Percentiles rank a stretch among this genome's conserved stretches.
Conservation (phyloP, 2,329 filamentous ascomycete genomes). For the Fusarium oxysporum region DNA sequence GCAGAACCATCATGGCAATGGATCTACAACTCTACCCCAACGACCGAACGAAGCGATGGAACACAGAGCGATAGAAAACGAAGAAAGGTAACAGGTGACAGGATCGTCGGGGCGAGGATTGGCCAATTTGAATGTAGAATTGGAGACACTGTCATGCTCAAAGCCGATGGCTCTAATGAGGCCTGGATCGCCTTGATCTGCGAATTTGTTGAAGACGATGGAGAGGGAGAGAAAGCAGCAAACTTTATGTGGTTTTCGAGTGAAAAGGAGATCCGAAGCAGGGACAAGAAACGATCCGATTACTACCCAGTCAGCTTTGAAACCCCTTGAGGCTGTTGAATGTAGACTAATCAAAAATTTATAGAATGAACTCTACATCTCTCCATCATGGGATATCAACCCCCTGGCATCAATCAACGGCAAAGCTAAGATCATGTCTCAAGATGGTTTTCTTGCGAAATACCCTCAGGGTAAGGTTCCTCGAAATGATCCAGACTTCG, state of each 20-base stretch:
- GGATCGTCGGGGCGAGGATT: constrained; percentile 85
- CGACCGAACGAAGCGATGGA: constrained; percentile 46
- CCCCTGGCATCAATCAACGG: constrained; percentile 90
- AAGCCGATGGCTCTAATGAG: constrained; percentile 86
- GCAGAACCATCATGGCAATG: constrained; percentile 83
- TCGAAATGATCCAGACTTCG: constrained; percentile 77
- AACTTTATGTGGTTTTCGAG: constrained; percentile 97
- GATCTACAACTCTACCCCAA: constrained; percentile 67
- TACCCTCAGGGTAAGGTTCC: constrained; percentile 83
- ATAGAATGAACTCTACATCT: constrained; percentile 92
- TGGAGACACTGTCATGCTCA: constrained; percentile 87
- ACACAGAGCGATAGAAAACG: constrained; percentile 50
- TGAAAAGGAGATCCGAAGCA: constrained; percentile 87
- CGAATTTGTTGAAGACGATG: constrained; percentile 80
- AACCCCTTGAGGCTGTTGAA: not conserved
- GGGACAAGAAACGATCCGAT: constrained; percentile 84
- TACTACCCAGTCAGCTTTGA: constrained; percentile 69
- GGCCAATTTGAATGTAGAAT: constrained; percentile 82
- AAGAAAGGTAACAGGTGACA: constrained; percentile 52
- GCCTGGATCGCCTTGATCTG: constrained; percentile 93
- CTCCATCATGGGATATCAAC: constrained; percentile 87
- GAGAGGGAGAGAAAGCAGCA: constrained; percentile 75
- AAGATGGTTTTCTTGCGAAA: constrained; percentile 71
- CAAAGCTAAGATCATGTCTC: constrained; percentile 83
- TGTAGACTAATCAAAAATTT: constrained; percentile 1